Percentiles rank a stretch among this genome's conserved stretches.
These are phyloP conservation scores for Verticillium isaacii DNA, from an alignment of 2,329 filamentous ascomycete genomes.

Conservation along the genomic window DNA sequence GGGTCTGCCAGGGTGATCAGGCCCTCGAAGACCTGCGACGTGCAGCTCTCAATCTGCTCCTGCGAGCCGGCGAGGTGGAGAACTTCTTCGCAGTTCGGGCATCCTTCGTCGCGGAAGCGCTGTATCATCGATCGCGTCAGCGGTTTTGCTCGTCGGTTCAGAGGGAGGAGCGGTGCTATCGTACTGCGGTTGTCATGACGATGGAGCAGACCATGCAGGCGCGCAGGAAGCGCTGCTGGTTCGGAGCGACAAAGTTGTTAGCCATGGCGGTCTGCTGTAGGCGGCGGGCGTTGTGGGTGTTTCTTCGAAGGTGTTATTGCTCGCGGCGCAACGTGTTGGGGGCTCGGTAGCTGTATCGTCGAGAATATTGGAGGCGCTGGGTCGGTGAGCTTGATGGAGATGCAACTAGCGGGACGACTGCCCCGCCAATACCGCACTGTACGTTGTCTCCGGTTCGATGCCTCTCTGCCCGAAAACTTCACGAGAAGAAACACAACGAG, in stretches of 20 bases:
- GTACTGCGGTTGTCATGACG: constrained; percentile 74
- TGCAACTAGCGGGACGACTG: background rate
- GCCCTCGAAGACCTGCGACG: constrained; percentile 92
- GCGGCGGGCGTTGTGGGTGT: background rate
- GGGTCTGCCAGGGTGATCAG: constrained; percentile 82
- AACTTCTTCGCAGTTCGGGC: constrained; percentile 94
- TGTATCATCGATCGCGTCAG: constrained; percentile 25
- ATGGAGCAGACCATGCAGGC: constrained; percentile 99
- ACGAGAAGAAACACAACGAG: background rate
- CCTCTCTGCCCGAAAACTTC: background rate
- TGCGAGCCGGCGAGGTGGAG: constrained; percentile 74
- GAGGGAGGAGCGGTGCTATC: constrained; percentile 19
- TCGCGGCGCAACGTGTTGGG: background rate
- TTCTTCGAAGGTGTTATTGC: constrained; percentile 1
- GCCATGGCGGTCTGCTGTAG: constrained; percentile 24
- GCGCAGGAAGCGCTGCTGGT: constrained; percentile 79
- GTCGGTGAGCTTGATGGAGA: background rate
- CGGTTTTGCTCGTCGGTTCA: background rate
- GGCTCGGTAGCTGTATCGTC: background rate
- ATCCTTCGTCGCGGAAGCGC: constrained; percentile 84
- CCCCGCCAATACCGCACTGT: background rate
- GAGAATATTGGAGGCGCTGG: background rate
- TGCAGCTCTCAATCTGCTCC: constrained; percentile 87
- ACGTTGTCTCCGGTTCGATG: background rate
- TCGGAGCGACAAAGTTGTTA: constrained; percentile 64